These are phyloP conservation scores for Didymellaceae sp. DNA, from an alignment of 2,329 filamentous ascomycete genomes.

Conservation along the genomic window DNA sequence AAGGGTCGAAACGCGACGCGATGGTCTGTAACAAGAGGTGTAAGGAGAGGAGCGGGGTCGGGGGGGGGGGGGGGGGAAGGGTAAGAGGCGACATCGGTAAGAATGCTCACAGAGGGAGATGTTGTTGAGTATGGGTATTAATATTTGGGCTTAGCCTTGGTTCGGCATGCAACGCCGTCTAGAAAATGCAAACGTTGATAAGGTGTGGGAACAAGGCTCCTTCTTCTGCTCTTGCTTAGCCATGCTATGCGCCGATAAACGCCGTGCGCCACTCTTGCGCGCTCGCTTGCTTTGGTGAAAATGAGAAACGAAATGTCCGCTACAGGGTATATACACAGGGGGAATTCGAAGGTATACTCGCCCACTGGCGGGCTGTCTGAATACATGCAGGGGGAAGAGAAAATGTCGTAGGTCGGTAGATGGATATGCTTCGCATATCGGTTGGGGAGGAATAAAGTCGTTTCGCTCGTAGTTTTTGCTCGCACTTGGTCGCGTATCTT, in stretches of 20 bases:
- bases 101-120: too few relatives aligned
- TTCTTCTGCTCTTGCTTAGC: not conserved
- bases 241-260: conserved; percentile 4
- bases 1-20: not conserved
- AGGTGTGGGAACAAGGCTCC: not conserved
- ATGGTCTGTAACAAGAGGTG: not conserved
- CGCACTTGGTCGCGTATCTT: not conserved
- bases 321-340: conserved; percentile 11
- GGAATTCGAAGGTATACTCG: not conserved
- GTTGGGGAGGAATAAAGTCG: conserved; percentile 9
- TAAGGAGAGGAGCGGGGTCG: not conserved
- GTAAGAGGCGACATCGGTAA: too few relatives aligned
- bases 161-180: too few relatives aligned
- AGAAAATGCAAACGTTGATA: conserved; percentile 5
- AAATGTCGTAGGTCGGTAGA: conserved; percentile 9
- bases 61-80: too few relatives aligned
- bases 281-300: conserved; percentile 1
- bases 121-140: too few relatives aligned
- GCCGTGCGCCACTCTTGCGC: conserved; percentile 11
- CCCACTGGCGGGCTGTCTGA: not conserved
- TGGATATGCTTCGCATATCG: conserved; percentile 6
- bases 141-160: too few relatives aligned
- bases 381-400: not conserved
- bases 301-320: not conserved
- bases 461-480: conserved; percentile 6